Conservation (phyloP, 2,329 filamentous ascomycete species). For the Fusarium neocosmosporiellum region DNA sequence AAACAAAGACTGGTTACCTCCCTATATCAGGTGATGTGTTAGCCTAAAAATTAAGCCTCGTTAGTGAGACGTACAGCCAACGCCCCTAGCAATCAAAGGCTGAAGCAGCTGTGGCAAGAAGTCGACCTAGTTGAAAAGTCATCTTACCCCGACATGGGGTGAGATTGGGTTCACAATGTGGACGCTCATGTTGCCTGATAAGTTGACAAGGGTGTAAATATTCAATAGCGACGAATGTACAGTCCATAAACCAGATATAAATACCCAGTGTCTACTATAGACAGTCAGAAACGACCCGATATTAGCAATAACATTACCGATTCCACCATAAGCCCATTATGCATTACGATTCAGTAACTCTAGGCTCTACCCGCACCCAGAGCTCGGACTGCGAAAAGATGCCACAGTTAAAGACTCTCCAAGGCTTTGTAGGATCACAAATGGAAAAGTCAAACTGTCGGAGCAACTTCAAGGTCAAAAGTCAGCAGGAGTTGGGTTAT, state of each 20-base stretch:
- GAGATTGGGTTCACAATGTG: neutral
- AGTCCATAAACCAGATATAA: neutral
- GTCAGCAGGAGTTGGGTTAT: neutral
- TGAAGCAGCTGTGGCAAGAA: neutral
- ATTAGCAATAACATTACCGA: neutral
- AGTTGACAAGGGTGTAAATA: neutral
- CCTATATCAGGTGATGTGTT: neutral
- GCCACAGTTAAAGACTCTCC: slow-evolving; percentile 46
- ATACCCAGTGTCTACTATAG: neutral
- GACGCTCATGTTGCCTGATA: neutral
- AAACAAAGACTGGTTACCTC: neutral
- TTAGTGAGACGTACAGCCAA: neutral
- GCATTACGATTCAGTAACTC: neutral
- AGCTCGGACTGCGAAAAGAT: slow-evolving; percentile 48
- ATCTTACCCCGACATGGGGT: neutral
- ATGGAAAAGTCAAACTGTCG: slow-evolving; percentile 47
- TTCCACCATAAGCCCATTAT: neutral
- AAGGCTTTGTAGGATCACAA: slow-evolving; percentile 47
- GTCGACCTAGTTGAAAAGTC: neutral
- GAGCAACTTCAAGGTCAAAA: slow-evolving; percentile 37
- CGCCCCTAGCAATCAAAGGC: neutral
- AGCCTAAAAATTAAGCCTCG: neutral
- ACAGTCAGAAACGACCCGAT: neutral
- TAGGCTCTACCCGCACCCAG: slow-evolving; percentile 35
- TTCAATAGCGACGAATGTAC: neutral